Percentiles rank a stretch among this genome's conserved stretches.
These are phyloP conservation scores for Beta macrorhiza DNA, from an alignment of 179 eudicot genomes.

Conservation along the genomic window DNA sequence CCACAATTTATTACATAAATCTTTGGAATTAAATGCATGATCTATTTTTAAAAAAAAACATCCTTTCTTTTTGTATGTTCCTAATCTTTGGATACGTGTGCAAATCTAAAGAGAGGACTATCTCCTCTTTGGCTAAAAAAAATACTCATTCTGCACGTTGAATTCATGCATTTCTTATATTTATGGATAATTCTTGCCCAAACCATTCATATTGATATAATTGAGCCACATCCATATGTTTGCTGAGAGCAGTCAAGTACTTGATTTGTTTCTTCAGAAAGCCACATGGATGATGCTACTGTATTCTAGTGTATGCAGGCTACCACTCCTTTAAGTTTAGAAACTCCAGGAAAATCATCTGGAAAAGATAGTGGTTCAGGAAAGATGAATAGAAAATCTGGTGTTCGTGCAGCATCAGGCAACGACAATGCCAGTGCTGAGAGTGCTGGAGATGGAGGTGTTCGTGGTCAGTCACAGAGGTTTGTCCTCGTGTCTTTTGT, in stretches of 20 bases:
- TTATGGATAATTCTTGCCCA: background rate
- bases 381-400: conserved; percentile 66
- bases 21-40: background rate
- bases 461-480: conserved; percentile 61
- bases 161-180: background rate
- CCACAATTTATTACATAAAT: background rate
- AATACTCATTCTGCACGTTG: background rate
- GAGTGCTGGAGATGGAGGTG: conserved; percentile 50
- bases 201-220: background rate
- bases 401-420: conserved; percentile 63
- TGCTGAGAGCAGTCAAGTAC: conserved; percentile 11
- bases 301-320: conserved; percentile 51
- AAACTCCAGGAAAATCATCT: conserved; percentile 63
- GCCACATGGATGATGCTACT: conserved; percentile 24
- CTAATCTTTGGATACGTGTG: background rate
- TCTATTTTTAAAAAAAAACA: background rate
- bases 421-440: conserved; percentile 48
- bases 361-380: conserved; percentile 64
- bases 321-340: conserved; percentile 55
- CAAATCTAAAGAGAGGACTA: background rate
- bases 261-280: conserved; percentile 18
- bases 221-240: conserved; percentile 4
- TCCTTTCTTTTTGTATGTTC: background rate
- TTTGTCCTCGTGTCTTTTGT: conserved; percentile 26
- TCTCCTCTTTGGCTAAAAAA: background rate